Percentiles rank a stretch among this genome's conserved stretches.
These are phyloP conservation scores for Limnanthes douglasii DNA, from an alignment of 345 rosid genomes.

Conservation along the genomic window DNA sequence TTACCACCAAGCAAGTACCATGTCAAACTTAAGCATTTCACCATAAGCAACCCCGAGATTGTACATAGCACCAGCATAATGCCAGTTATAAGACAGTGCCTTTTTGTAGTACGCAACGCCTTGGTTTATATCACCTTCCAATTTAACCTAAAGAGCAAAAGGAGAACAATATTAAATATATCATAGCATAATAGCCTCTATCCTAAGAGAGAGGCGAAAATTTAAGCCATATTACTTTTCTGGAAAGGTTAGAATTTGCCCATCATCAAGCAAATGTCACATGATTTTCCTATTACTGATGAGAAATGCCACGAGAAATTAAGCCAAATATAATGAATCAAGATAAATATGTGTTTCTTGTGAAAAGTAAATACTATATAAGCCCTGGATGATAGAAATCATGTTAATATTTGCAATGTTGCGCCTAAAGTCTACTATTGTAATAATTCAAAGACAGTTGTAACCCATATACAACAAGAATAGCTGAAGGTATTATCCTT, in stretches of 20 bases:
- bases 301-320: no score
- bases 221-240: no score
- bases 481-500: no score
- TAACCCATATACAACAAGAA: not conserved
- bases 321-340: no score
- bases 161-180: not conserved
- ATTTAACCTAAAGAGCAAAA: slow-evolving; percentile 54
- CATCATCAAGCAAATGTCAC: not conserved
- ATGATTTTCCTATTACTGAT: not conserved
- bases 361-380: no score
- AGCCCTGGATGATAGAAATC: no score
- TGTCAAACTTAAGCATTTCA: slow-evolving; percentile 92
- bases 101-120: slow-evolving; percentile 95
- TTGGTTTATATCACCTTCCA: slow-evolving; percentile 93
- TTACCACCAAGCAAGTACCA: slow-evolving; percentile 31
- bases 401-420: no score
- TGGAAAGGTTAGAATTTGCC: no score
- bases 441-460: not conserved
- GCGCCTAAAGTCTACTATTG: no score
- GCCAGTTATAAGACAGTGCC: slow-evolving; percentile 98
- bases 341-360: no score
- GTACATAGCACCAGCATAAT: slow-evolving; percentile 99
- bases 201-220: no score
- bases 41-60: slow-evolving; percentile 99
- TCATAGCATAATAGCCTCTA: no score